A percentile compares a stretch with the other conserved stretches of the same genome.
These are phyloP conservation scores for Blastocystis sp. DNA, from an alignment of 352 stramenopile species.

Conservation along the genomic window DNA sequence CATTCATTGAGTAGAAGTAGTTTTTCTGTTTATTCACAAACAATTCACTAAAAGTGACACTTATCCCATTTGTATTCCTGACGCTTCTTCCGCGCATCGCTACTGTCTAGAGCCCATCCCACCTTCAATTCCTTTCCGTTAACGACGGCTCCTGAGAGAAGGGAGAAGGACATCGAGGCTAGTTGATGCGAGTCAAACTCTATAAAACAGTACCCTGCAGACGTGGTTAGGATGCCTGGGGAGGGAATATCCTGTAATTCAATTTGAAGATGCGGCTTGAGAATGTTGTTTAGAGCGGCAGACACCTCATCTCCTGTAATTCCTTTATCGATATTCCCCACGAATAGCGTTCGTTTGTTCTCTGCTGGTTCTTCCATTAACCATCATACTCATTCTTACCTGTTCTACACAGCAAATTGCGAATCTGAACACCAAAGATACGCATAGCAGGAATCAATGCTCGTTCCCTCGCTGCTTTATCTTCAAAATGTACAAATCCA, in stretches of 20 bases:
- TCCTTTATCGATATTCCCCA: slow-evolving; percentile 55
- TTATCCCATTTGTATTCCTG: slow-evolving; percentile 64
- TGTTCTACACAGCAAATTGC: slow-evolving; percentile 54
- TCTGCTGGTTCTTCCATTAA: slow-evolving; percentile 52
- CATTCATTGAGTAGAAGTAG: neutral
- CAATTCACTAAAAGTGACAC: slow-evolving; percentile 53
- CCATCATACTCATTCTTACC: neutral
- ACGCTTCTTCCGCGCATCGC: slow-evolving; percentile 41
- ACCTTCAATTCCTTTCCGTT: slow-evolving; percentile 68
- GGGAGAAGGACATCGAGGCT: slow-evolving; percentile 49
- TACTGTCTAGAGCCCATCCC: slow-evolving; percentile 59
- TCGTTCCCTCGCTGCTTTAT: slow-evolving; percentile 23
- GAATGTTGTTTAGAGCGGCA: slow-evolving; percentile 38
- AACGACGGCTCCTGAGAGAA: slow-evolving; percentile 55
- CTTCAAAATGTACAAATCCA: slow-evolving; percentile 61
- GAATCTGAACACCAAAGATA: slow-evolving; percentile 64
- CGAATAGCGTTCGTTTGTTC: slow-evolving; percentile 67
- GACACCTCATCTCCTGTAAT: slow-evolving; percentile 59
- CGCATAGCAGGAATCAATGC: slow-evolving; percentile 62
- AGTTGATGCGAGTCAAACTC: slow-evolving; percentile 65
- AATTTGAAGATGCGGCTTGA: slow-evolving; percentile 56
- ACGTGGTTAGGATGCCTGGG: slow-evolving; percentile 37
- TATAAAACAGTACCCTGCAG: slow-evolving; percentile 60
- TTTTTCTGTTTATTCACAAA: slow-evolving; percentile 19
- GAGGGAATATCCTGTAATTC: slow-evolving; percentile 37